Evolutionary conservation across 2,329 filamentous ascomycete genomes (phyloP).

Genomic region (Drechslerella dactyloides): DNA sequence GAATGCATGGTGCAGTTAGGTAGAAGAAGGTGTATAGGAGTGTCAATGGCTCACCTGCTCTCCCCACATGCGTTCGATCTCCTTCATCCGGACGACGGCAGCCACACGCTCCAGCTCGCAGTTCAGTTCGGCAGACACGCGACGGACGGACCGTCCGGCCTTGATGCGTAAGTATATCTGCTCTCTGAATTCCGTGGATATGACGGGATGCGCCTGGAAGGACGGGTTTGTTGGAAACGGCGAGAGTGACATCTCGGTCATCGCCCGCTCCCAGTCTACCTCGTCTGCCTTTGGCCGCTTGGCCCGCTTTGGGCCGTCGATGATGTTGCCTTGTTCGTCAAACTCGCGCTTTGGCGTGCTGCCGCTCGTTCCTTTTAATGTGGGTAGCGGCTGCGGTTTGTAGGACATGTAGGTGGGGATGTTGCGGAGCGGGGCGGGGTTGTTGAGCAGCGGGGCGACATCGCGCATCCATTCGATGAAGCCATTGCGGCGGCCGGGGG

Average conservation of each 20-base stretch:
- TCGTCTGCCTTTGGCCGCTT: not conserved
- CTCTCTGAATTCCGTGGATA: conserved; percentile 75
- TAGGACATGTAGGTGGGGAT: conserved; percentile 52
- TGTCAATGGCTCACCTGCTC: conserved; percentile 69
- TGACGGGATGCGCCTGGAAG: conserved; percentile 74
- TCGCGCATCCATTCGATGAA: conserved; percentile 53
- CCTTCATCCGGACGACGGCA: conserved; percentile 83
- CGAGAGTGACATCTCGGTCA: not conserved
- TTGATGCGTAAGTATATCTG: conserved; percentile 75
- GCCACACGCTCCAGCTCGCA: conserved; percentile 84
- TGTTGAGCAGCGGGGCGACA: conserved; percentile 50
- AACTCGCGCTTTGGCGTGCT: conserved; percentile 31
- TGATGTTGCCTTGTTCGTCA: conserved; percentile 32
- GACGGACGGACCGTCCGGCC: conserved; percentile 73
- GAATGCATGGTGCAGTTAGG: conserved; percentile 19
- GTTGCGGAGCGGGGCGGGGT: conserved; percentile 34
- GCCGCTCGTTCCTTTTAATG: conserved; percentile 32
- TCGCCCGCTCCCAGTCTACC: conserved; percentile 23
- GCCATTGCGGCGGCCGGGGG: conserved; percentile 46
- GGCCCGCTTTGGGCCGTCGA: conserved; percentile 10
- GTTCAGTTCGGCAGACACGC: conserved; percentile 76
- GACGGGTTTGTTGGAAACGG: conserved; percentile 73
- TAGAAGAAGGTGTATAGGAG: conserved; percentile 26
- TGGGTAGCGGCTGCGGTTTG: conserved; percentile 47
- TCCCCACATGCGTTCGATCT: conserved; percentile 80